Evolutionary conservation across 2,329 filamentous ascomycete genomes (phyloP), one percentile per base, ranked within the genome.

Genomic region (Plenodomus tracheiphilus): DNA sequence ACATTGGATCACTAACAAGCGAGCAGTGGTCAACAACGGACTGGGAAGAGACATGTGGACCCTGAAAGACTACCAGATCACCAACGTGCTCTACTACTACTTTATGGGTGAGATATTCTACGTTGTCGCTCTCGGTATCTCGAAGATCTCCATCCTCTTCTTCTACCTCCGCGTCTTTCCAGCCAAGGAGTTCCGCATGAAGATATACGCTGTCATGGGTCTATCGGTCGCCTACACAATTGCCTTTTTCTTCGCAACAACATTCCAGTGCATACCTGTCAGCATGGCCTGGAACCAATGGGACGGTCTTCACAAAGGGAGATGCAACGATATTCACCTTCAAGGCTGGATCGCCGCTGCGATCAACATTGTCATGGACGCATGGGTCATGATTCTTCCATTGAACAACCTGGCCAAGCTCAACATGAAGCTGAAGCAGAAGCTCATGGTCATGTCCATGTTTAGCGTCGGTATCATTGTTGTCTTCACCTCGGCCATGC

Each of bases 11-110:
- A 4, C 28, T 32, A 15, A 32, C 28, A 32, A 15, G 9, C 13
- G 13, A 6, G 28, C 9, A 63, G 58, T 63, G 45, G 45, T 49
- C 0, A 22, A 58, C 3, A 60, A 60, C 42, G 80, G 80, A 0
- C 62, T 81, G 8, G 78, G 80, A 3, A 71, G 64, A n/a, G 79
- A 83, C 43, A 72, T 81, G 18, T 82, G 79, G 79, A 79, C 77
- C 0, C 48, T 82, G 15, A 52, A 66, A 0, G 55, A 65, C 0
- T 53, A 68, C 0, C 61, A 73, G 20, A 74, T 83, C 37, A 77
- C 73, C 17, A 62, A 62, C 2, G 77, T 83, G n/a, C 62, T 71
- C n/a, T 44, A 43, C 11, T 64, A 51, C 46, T 62, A 51, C 48
- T 64, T 32, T 25, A 9, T 49, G 1, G 67, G 64, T 34, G 66